These are phyloP conservation scores for Sutorius australiensis DNA, from an alignment of 768 basidiomycete genomes.

Conservation along the genomic window DNA sequence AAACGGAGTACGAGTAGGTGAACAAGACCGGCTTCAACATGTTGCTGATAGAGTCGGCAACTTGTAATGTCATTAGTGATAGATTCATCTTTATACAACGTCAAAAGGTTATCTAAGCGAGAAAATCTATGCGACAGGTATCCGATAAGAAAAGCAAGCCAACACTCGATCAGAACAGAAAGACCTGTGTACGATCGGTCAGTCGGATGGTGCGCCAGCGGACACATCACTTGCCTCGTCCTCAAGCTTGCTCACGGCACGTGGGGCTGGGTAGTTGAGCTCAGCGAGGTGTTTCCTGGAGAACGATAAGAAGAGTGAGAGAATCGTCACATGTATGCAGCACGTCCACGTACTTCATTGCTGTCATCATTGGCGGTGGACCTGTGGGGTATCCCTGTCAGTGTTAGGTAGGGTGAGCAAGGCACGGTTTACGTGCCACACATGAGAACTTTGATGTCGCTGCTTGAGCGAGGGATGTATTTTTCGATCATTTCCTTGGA, in stretches of 20 bases:
- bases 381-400: conserved; percentile 33
- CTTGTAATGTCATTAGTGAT: not conserved
- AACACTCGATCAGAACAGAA: conserved; percentile 35
- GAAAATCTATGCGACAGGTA: not conserved
- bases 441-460: conserved; percentile 80
- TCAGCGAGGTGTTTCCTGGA: conserved; percentile 82
- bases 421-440: conserved; percentile 58
- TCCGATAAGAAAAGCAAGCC: not conserved
- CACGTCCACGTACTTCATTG: conserved; percentile 64
- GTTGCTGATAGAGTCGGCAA: not conserved
- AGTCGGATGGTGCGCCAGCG: conserved; percentile 3
- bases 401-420: conserved; percentile 5
- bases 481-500: conserved; percentile 86
- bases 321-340: not conserved
- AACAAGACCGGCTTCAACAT: conserved; percentile 32
- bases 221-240: conserved; percentile 57
- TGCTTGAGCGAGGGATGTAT: conserved; percentile 61
- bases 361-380: conserved; percentile 73
- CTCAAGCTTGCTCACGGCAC: conserved; percentile 87
- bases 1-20: conserved; percentile 36
- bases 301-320: conserved; percentile 2
- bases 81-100: not conserved
- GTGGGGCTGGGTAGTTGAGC: conserved; percentile 83
- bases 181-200: conserved; percentile 31
- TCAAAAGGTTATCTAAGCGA: conserved; percentile 6